Conservation (phyloP, 148 eudicot species). For the Talinum fruticosum region DNA sequence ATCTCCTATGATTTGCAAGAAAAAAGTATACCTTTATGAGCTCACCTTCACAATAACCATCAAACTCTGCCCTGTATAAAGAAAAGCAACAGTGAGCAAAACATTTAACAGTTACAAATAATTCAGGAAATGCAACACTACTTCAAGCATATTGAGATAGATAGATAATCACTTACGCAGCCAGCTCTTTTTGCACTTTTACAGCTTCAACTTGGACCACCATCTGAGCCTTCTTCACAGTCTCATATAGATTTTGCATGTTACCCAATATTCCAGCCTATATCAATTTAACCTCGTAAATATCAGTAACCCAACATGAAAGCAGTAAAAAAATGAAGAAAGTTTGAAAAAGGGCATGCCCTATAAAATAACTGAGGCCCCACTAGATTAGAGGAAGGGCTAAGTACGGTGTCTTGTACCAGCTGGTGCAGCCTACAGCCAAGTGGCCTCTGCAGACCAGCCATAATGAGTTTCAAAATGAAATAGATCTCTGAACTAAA, state of each 20-base stretch:
- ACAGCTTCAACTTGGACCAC: conserved; percentile 94
- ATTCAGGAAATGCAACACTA: not conserved
- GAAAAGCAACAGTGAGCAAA: conserved; percentile 14
- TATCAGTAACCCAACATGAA: not conserved
- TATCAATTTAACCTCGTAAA: conserved; percentile 17
- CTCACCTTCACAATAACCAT: conserved; percentile 7
- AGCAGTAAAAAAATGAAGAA: not conserved
- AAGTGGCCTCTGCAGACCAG: not conserved
- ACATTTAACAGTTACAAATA: not conserved
- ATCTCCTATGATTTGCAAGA: not conserved
- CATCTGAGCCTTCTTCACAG: conserved; percentile 94
- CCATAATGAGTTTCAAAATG: not conserved
- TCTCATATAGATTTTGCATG: conserved; percentile 91
- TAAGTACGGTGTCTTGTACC: not conserved
- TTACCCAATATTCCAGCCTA: conserved; percentile 91
- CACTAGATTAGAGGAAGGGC: not conserved
- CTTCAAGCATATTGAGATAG: not conserved
- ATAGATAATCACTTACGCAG: conserved; percentile 52
- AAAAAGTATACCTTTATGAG: conserved; percentile 2
- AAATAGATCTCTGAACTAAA: not conserved
- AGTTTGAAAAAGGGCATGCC: conserved; percentile 4
- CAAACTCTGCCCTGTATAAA: conserved; percentile 4
- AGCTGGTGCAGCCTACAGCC: not conserved
- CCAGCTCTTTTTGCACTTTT: conserved; percentile 88
- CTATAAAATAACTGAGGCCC: not conserved